A percentile compares a stretch with the other conserved stretches of the same genome.
phyloP scores from a whole-genome alignment of 2,329 filamentous ascomycete genomes.

The Microsporum audouinii region DNA sequence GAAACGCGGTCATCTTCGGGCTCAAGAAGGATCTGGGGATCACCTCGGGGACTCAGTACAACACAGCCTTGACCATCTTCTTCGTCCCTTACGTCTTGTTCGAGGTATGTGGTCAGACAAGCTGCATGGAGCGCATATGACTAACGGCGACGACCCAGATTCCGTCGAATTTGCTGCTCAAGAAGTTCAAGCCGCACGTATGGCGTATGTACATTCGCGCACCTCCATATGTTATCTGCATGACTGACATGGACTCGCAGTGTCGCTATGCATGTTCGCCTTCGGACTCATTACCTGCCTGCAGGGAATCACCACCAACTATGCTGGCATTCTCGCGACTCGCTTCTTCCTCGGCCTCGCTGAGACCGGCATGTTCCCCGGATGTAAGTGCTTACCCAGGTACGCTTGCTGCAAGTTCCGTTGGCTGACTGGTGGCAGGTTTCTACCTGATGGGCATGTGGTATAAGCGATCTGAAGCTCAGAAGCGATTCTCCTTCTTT shows the following conservation, averaged over 20 bases:
- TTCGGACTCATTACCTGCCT: slow-evolving; percentile 66
- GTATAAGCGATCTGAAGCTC: slow-evolving; percentile 79
- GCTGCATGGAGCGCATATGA: no score
- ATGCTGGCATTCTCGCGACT: slow-evolving; percentile 62
- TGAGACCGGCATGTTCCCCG: slow-evolving; percentile 61
- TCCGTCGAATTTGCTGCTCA: slow-evolving; percentile 61
- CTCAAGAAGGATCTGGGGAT: slow-evolving; percentile 54
- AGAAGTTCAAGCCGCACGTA: slow-evolving; percentile 53
- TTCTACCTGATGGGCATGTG: slow-evolving; percentile 62
- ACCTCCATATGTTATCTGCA: neutral
- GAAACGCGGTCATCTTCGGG: slow-evolving; percentile 60
- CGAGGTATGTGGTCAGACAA: slow-evolving; percentile 43
- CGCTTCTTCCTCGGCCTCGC: slow-evolving; percentile 77
- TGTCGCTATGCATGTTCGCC: slow-evolving; percentile 70
- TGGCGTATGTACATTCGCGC: slow-evolving; percentile 43
- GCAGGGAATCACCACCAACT: slow-evolving; percentile 69
- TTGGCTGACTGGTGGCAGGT: slow-evolving; percentile 16
- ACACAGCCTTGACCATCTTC: slow-evolving; percentile 67
- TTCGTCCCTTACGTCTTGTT: slow-evolving; percentile 63
- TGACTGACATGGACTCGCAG: slow-evolving; percentile 16
- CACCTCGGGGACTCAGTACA: slow-evolving; percentile 47
- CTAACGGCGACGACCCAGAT: slow-evolving; percentile 41
- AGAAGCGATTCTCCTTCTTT: slow-evolving; percentile 88
- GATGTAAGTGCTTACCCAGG: slow-evolving; percentile 37
- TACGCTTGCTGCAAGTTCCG: neutral